Base-by-base conservation (phyloP, 1,284 basidiomycete genomes). In the Boletellus deceptivus region DNA sequence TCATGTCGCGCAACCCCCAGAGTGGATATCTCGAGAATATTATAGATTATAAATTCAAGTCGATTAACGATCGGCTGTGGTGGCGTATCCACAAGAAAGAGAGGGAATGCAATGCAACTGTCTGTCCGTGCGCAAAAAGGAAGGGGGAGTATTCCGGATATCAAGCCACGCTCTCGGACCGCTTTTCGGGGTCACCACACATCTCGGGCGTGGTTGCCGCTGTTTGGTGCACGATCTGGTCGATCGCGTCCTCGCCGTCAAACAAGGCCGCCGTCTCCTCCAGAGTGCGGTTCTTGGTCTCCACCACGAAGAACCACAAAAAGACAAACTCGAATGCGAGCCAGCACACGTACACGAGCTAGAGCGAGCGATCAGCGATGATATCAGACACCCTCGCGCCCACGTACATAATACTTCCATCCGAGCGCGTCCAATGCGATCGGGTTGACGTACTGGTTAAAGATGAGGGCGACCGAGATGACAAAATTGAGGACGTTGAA, bases 361-460 rank as follows among this genome's bases (percentile, higher is more conserved):
- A 25, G 11, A 31, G 29, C 9, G 29, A 31, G 13, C 10, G 6
- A 38, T n/a, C 42, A 29, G 24, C 27, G 29, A 31, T 17, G 25
- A 17, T n/a, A 4, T 16, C 18, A 18, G 4, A 18, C 18, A 13
- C 4, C 4, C 9, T 34, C 27, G 20, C 82, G 16, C 27, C 6
- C 29, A 44, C 43, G n/a, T 68, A 50, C 24, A 83, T 48, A 48
- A 8, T 83, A 84, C 63, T 80, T 86, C 88, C 88, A 91, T 41
- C 65, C 70, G 48, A 88, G 67, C 25, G 69, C 65, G 6, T 66
- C 68, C 48, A 85, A 74, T 3, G 86, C 88, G 59, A 91, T 77
- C n/a, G 89, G 89, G 71, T 91, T 91, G 63, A 86, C 81, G 59
- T 88, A 90, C 68, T 89, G 85, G 69, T 89, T 90, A 74, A 89